Evolutionary conservation across 352 stramenopile genomes (phyloP), one percentile per base, ranked within the genome.

Genomic region (Phytophthora gonapodyides): DNA sequence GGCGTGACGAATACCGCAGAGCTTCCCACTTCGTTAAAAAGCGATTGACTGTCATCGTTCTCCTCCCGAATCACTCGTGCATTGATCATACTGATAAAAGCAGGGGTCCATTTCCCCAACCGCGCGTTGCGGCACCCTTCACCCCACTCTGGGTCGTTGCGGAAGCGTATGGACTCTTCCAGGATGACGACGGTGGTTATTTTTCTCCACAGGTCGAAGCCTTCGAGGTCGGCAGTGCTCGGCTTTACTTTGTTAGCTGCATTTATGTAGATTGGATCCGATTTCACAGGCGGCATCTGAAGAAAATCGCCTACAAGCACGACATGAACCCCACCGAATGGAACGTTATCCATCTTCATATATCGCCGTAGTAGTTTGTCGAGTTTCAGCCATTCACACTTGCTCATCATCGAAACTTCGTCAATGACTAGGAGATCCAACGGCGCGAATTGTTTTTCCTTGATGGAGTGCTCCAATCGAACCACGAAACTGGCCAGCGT

Each of bases 361-460:
- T 45, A 45, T 2, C 16, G 12, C 2, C 19, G 56, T 9, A 57
- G 10, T 17, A 57, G 8, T 7, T 61, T 57, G 8, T 57, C 56
- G 1, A 57, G 31, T 36, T 40, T 31, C 8, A 64, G 3, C 31
- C 16, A 45, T 13, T 52, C 7, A 1, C 1, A 15, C 19, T 53
- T 53, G 15, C 3, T 61, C 53, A 61, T 53, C 53, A 53, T 61
- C 2, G 53, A 61, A 3, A 61, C 8, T 17, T 53, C 17, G 17
- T 52, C 42, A 2, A 53, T 61, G 11, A 61, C 12, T 6, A 53
- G 13, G 0, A 47, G 2, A 24, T 42, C 35, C 2, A 61, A 17
- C 30, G 30, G 13, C 38, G 9, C 13, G 11, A 31, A 24, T 4
- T 12, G 15, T 43, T 51, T 48, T 3, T 46, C 24, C 37, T 52